phyloP scores from a whole-genome alignment of 1,139 yeast genomes.

The Sugiyamaella pinicola region DNA sequence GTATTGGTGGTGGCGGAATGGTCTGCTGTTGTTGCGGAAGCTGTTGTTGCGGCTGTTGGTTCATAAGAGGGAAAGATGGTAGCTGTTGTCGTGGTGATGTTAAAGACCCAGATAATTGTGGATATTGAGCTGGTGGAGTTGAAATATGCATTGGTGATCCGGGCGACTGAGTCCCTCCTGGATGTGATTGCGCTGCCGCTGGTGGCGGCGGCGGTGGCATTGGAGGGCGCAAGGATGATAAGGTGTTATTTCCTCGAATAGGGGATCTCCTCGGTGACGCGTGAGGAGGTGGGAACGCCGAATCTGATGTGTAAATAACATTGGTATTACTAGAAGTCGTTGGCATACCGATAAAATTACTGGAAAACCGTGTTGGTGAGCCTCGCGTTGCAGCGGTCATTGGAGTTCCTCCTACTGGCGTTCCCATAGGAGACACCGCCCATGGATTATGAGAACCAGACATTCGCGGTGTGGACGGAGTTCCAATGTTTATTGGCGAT shows the following conservation, averaged over 20 bases:
- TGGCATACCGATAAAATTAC: not conserved
- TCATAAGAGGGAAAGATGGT: not conserved
- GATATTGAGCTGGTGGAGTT: constrained; percentile 16
- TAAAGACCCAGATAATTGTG: not conserved
- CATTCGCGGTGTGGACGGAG: constrained; percentile 23
- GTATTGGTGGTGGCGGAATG: constrained; percentile 12
- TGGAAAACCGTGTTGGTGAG: constrained; percentile 12
- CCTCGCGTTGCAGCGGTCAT: constrained; percentile 3
- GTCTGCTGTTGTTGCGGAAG: constrained; percentile 6
- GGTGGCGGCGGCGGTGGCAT: not conserved
- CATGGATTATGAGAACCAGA: constrained; percentile 22
- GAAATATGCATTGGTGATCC: constrained; percentile 17
- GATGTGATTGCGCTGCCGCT: not conserved
- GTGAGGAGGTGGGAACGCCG: constrained; percentile 14
- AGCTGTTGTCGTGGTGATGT: constrained; percentile 7
- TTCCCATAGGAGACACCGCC: constrained; percentile 23
- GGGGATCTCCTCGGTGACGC: constrained; percentile 18
- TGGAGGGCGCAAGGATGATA: constrained; percentile 1
- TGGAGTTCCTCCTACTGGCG: constrained; percentile 12
- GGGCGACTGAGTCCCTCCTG: constrained; percentile 5
- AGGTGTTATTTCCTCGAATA: not conserved
- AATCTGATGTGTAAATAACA: constrained; percentile 2
- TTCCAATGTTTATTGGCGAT: constrained; percentile 23
- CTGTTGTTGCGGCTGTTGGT: constrained; percentile 5
- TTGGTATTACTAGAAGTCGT: not conserved